phyloP scores from a whole-genome alignment of 306 rosid genomes.

The Boehmeria nivea region DNA sequence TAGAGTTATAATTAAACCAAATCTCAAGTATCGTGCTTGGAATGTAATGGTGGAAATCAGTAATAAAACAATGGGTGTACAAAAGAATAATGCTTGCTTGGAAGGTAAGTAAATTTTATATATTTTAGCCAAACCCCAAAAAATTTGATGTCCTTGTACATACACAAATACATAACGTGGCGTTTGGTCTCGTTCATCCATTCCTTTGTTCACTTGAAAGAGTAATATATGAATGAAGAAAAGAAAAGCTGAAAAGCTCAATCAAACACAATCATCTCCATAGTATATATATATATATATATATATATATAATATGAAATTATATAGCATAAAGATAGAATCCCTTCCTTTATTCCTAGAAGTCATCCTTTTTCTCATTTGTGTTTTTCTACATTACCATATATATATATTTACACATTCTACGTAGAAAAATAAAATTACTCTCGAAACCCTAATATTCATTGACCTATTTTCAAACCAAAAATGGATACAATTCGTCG shows the following conservation, averaged over 20 bases:
- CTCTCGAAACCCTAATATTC: background rate
- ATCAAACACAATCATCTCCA: background rate
- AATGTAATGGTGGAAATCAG: too few species aligned
- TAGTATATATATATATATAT: too few species aligned
- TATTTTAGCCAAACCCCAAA: too few species aligned
- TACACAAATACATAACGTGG: background rate
- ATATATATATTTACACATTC: background rate
- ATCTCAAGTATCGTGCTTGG: too few species aligned
- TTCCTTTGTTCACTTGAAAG: constrained; percentile 8
- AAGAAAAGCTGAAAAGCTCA: background rate
- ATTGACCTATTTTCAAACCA: background rate
- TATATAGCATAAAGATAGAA: too few species aligned
- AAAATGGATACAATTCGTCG: constrained; percentile 41
- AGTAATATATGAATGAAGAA: background rate
- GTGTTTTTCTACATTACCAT: constrained; percentile 11
- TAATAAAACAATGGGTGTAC: too few species aligned
- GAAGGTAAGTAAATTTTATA: too few species aligned
- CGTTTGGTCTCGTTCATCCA: constrained; percentile 12
- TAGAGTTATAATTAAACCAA: too few species aligned
- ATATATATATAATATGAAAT: background rate
- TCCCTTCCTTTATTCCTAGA: constrained; percentile 33
- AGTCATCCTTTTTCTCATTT: constrained; percentile 42
- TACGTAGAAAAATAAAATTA: background rate
- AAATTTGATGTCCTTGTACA: too few species aligned
- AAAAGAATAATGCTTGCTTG: too few species aligned